These are phyloP conservation scores for Botryotinia convoluta DNA, from an alignment of 2,329 filamentous ascomycete genomes.

Conservation along the genomic window DNA sequence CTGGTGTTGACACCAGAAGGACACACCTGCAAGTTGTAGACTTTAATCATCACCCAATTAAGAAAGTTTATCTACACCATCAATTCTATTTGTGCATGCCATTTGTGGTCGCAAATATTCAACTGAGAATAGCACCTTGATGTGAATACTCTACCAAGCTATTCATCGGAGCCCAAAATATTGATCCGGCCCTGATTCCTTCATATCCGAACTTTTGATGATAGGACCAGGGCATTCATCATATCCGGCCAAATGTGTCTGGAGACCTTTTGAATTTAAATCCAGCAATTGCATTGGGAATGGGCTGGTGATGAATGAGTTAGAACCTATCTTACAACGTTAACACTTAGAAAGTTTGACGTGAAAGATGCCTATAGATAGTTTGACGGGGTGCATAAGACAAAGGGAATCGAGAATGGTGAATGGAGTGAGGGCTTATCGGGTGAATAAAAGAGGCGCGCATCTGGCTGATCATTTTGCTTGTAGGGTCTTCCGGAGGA, in stretches of 20 bases:
- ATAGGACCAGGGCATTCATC: background rate
- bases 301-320: background rate
- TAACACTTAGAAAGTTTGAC: background rate
- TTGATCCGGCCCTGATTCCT: background rate
- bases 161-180: background rate
- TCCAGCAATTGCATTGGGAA: background rate
- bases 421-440: conserved; percentile 22
- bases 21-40: no score
- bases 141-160: background rate
- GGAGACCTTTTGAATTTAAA: background rate
- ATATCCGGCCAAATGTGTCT: background rate
- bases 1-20: background rate
- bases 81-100: background rate
- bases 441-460: conserved; percentile 18
- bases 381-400: background rate
- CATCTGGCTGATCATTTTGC: background rate
- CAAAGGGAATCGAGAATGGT: background rate
- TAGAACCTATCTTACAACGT: background rate
- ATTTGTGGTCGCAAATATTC: background rate
- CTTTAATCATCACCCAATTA: no score
- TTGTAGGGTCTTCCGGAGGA: background rate
- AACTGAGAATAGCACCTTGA: conserved; percentile 15
- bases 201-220: background rate
- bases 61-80: no score
- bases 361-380: background rate